Percentiles rank a stretch among this genome's conserved stretches.
phyloP scores from a whole-genome alignment of 345 rosid genomes.

The Citrus reticulata region DNA sequence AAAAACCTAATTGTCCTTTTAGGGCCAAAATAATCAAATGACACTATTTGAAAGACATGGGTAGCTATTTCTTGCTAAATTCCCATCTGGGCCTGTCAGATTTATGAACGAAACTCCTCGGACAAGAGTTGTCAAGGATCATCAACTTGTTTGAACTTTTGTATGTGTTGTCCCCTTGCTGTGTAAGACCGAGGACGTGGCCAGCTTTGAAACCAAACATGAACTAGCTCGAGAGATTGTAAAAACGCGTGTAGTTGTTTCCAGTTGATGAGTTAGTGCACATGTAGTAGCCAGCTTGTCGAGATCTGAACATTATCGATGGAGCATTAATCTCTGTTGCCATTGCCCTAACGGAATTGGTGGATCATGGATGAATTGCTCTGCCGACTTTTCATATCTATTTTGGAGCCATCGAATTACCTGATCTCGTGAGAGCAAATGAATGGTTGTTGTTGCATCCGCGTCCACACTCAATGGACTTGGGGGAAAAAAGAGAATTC shows the following conservation, averaged over 20 bases:
- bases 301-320: neutral
- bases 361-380: neutral
- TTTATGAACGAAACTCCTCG: neutral
- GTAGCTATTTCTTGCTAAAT: constrained; percentile 5
- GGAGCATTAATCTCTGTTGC: neutral
- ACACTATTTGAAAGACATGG: constrained; percentile 9
- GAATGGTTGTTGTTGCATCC: neutral
- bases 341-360: neutral
- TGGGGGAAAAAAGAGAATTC: neutral
- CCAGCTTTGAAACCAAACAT: constrained; percentile 2
- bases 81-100: constrained; percentile 25
- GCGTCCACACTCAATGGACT: constrained; percentile 5
- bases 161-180: too few relatives aligned
- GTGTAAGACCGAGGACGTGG: constrained; percentile 6
- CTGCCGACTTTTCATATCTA: neutral
- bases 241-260: neutral
- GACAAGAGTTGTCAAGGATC: constrained; percentile 1
- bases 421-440: neutral
- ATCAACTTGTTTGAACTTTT: neutral
- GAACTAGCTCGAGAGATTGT: neutral
- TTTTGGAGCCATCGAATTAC: constrained; percentile 9
- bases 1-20: neutral
- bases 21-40: neutral
- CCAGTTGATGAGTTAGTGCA: neutral
- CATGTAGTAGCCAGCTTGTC: constrained; percentile 11